Percentiles rank a stretch among this genome's conserved stretches.
phyloP scores from a whole-genome alignment of 2,329 filamentous ascomycete species.

The Neonectria sp. region DNA sequence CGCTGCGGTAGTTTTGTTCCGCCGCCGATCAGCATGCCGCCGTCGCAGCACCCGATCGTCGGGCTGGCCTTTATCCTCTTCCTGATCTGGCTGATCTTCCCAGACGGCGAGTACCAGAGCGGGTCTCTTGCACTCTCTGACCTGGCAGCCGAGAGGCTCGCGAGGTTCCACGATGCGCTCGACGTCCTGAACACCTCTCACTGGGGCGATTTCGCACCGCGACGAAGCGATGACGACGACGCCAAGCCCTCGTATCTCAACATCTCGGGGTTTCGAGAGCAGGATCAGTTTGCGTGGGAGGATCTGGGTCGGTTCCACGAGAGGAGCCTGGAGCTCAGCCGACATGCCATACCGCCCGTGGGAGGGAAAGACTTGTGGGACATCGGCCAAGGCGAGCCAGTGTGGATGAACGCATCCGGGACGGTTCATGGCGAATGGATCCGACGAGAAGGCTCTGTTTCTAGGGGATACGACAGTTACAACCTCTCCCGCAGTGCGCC shows the following conservation, averaged over 20 bases:
- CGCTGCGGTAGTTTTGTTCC: constrained; percentile 38
- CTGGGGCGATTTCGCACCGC: constrained; percentile 74
- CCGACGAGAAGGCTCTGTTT: constrained; percentile 66
- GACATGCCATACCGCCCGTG: constrained; percentile 63
- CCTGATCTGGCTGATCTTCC: constrained; percentile 59
- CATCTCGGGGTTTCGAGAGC: constrained; percentile 81
- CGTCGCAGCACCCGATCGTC: constrained; percentile 58
- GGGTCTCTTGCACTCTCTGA: constrained; percentile 54
- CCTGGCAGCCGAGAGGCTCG: constrained; percentile 61
- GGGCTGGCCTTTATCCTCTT: constrained; percentile 50
- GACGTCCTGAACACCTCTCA: constrained; percentile 67
- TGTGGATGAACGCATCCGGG: constrained; percentile 87
- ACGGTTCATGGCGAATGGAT: constrained; percentile 84
- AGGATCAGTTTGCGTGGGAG: constrained; percentile 85
- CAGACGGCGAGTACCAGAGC: constrained; percentile 53
- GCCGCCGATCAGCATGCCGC: constrained; percentile 60
- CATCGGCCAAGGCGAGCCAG: constrained; percentile 55
- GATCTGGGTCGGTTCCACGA: constrained; percentile 77
- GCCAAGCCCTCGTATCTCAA: constrained; percentile 71
- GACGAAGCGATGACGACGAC: constrained; percentile 43
- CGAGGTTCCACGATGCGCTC: constrained; percentile 67
- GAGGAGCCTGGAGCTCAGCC: constrained; percentile 74
- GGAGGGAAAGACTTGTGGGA: constrained; percentile 60
- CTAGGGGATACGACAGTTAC: constrained; percentile 63
- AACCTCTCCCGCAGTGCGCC: constrained; percentile 78